Conservation (phyloP, 2,329 filamentous ascomycete species). For the Bisporella sp. region DNA sequence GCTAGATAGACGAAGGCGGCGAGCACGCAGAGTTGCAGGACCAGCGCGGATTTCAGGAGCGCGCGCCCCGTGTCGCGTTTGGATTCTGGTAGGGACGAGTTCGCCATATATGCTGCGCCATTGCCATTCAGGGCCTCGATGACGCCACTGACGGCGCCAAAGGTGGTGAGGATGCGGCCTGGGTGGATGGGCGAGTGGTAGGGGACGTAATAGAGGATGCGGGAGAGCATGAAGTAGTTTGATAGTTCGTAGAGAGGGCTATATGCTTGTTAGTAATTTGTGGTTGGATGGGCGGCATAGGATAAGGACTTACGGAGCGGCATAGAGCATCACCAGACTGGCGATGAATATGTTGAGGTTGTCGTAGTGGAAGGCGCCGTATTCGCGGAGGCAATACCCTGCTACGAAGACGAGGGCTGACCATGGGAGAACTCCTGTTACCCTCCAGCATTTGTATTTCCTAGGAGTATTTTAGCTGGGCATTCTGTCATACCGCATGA, state of each 20-base stretch:
- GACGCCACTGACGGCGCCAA: conserved; percentile 37
- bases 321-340: conserved; percentile 28
- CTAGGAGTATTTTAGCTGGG: conserved; percentile 30
- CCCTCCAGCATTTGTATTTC: conserved; percentile 46
- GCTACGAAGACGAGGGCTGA: conserved; percentile 46
- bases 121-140: conserved; percentile 43
- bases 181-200: conserved; percentile 48
- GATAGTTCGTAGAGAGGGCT: conserved; percentile 54
- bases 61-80: conserved; percentile 36
- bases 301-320: conserved; percentile 18
- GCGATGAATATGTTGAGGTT: conserved; percentile 39
- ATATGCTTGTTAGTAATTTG: not conserved
- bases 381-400: conserved; percentile 48
- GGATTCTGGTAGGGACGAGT: conserved; percentile 32
- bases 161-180: conserved; percentile 37
- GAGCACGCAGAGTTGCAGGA: conserved; percentile 49
- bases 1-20: conserved; percentile 42
- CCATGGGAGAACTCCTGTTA: conserved; percentile 47
- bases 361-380: conserved; percentile 43
- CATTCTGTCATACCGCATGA: not conserved
- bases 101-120: conserved; percentile 41
- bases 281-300: too few relatives aligned
- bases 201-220: conserved; percentile 54
- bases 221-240: conserved; percentile 55
- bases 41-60: conserved; percentile 43